Evolutionary conservation across 768 basidiomycete species (phyloP), one percentile per base, ranked within the genome.

Genomic region (Leucogyrophana mollusca): DNA sequence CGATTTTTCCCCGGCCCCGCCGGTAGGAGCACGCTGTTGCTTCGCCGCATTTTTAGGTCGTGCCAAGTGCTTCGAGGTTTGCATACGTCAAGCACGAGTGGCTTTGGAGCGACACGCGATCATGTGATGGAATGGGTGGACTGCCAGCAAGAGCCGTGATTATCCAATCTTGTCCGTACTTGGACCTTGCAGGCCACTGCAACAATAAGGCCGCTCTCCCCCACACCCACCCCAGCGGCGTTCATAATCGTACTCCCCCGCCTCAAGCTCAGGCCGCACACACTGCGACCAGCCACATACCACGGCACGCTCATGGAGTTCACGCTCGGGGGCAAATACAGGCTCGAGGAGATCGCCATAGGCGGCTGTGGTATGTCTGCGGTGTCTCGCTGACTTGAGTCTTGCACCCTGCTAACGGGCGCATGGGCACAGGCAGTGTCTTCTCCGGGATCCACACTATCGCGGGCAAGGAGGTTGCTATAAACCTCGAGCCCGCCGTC

Each of bases 391-490:
- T 46, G 8, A 5, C 18, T 37, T 18, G 34, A 10, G 17, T 20
- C 7, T 11, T 20, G 14, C 11, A 13, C 21, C 25, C 27, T 40
- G 25, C 44, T 53, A 50, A 20, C 40, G 50, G 52, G 50, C 42
- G 9, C 45, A 34, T 37, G n/a, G 8, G n/a, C 45, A 40, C 46
- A 88, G 87, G 87, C 45, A 82, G 85, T 33, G 87, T 90, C 17
- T 89, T 83, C 61, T 70, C 85, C 40, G 87, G 87, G 27, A 83
- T 87, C 7, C 87, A 90, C 66, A 87, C 84, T 40, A 68, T 89
- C 46, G 87, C 87, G 10, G 87, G 87, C 51, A 90, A 90, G 53
- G 85, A 87, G 59, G 87, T 90, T 32, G 87, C 87, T 46, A 90
- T 90, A 61, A 90, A 90, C 61, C 71, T 90, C 17, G 87, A 90